Evolutionary conservation across 768 basidiomycete genomes (phyloP).

Genomic region (Kwoniella sp.): DNA sequence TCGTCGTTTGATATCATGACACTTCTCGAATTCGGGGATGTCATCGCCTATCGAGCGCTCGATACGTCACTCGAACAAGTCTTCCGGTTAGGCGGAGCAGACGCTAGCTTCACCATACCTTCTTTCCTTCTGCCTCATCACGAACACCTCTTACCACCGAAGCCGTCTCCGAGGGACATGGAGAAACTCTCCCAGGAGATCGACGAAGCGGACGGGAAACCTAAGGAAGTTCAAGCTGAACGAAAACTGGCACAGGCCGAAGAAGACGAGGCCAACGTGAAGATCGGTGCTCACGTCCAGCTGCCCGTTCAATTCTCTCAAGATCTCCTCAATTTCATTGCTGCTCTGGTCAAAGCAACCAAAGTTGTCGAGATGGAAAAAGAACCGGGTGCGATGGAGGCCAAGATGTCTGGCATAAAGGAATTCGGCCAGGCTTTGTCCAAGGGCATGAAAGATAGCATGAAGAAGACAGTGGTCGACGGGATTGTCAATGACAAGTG

Average conservation of each 20-base stretch:
- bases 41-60: conserved; percentile 19
- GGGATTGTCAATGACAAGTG: conserved; percentile 30
- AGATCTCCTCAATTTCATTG: conserved; percentile 30
- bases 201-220: conserved; percentile 20
- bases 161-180: conserved; percentile 13
- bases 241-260: conserved; percentile 20
- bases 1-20: conserved; percentile 20
- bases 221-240: conserved; percentile 22
- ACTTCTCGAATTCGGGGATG: conserved; percentile 16
- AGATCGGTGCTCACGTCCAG: conserved; percentile 24
- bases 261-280: conserved; percentile 25
- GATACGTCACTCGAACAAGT: conserved; percentile 16
- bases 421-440: conserved; percentile 26
- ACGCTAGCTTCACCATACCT: conserved; percentile 26
- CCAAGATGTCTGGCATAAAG: conserved; percentile 27
- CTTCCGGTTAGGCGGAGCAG: conserved; percentile 22
- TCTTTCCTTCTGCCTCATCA: conserved; percentile 29
- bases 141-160: conserved; percentile 25
- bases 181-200: conserved; percentile 11
- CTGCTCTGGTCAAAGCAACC: conserved; percentile 30
- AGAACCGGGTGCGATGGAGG: conserved; percentile 24
- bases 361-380: conserved; percentile 33
- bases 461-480: conserved; percentile 29
- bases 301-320: conserved; percentile 28
- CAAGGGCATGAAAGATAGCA: conserved; percentile 29